Evolutionary conservation across 176 grass and related monocot genomes (phyloP).

Genomic region (Carex parvula): DNA sequence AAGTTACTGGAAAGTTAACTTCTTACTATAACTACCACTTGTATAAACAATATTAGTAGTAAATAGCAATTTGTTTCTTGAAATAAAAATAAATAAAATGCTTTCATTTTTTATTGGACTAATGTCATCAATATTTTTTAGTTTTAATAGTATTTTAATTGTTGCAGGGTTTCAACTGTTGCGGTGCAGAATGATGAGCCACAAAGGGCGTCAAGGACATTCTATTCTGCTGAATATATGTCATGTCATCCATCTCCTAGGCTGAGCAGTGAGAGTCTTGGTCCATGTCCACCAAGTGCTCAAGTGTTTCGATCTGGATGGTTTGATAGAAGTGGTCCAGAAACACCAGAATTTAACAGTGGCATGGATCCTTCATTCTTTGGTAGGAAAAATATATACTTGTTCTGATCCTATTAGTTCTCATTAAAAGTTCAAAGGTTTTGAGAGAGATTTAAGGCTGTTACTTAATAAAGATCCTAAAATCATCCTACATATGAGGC

Average conservation of each 20-base stretch:
- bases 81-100: neutral
- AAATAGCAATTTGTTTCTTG: neutral
- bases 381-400: constrained; percentile 39
- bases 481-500: neutral
- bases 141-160: neutral
- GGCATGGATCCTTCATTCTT: constrained; percentile 49
- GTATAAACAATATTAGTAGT: neutral
- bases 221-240: constrained; percentile 28
- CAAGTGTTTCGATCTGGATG: constrained; percentile 38
- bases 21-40: neutral
- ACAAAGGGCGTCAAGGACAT: constrained; percentile 30
- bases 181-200: constrained; percentile 40
- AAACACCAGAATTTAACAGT: constrained; percentile 29
- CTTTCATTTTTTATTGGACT: neutral
- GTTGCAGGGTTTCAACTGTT: constrained; percentile 47
- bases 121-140: neutral
- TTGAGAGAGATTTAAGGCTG: neutral
- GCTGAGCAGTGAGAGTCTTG: constrained; percentile 27
- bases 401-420: neutral
- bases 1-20: neutral
- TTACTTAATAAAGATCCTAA: neutral
- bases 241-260: constrained; percentile 27
- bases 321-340: constrained; percentile 22
- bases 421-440: neutral
- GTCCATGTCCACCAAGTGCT: constrained; percentile 8